These are phyloP conservation scores for Pythium rhizo-oryzae DNA, from an alignment of 352 stramenopile genomes.

Conservation along the genomic window DNA sequence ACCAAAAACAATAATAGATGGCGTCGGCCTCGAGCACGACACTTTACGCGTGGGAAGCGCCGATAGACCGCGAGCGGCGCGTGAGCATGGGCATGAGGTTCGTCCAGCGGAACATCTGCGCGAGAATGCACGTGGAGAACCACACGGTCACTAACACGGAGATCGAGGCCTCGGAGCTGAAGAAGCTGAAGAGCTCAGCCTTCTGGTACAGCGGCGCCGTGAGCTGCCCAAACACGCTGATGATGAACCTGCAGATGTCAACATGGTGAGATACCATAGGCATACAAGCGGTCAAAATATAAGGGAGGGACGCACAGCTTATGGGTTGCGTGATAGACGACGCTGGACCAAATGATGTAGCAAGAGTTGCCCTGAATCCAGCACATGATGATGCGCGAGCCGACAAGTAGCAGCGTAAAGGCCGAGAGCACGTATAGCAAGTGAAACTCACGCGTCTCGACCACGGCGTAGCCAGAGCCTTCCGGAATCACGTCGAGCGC, in stretches of 20 bases:
- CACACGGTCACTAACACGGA: conserved; percentile 88
- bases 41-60: conserved; percentile 12
- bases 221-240: conserved; percentile 87
- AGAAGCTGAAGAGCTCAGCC: conserved; percentile 80
- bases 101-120: conserved; percentile 85
- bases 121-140: conserved; percentile 90
- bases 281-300: background rate
- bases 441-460: conserved; percentile 78
- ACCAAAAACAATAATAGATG: background rate
- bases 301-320: conserved; percentile 67
- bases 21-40: too few relatives aligned
- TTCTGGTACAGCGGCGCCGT: conserved; percentile 86
- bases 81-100: conserved; percentile 75
- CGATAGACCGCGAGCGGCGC: conserved; percentile 11
- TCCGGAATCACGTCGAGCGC: conserved; percentile 70
- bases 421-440: conserved; percentile 77
- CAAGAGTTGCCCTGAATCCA: conserved; percentile 90
- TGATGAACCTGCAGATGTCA: conserved; percentile 67
- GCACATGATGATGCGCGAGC: conserved; percentile 90
- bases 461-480: conserved; percentile 78
- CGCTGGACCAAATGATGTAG: conserved; percentile 90
- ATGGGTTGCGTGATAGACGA: conserved; percentile 87
- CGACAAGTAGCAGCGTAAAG: conserved; percentile 81
- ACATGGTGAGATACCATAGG: background rate
- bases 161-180: conserved; percentile 82